Base-by-base conservation (phyloP, 2,329 filamentous ascomycete species). In the Paraphoma chrysanthemicola region DNA sequence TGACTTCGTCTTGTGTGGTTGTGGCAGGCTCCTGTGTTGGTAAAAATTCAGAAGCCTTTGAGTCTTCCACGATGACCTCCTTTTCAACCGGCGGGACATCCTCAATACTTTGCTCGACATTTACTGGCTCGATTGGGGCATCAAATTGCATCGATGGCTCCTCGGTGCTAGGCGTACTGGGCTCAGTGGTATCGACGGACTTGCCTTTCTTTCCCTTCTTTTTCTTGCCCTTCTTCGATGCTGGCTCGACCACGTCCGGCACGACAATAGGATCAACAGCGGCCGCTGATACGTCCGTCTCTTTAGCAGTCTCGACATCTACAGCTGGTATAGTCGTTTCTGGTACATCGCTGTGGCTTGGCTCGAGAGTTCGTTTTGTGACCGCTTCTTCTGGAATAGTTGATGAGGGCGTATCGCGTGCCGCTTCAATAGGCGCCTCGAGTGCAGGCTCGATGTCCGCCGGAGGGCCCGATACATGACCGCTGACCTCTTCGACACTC, bases 141-240 rank as follows among this genome's bases (percentile, higher is more conserved):
- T 54, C 52, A 47, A 56, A 18, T 8, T 57, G 58, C 31, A 52
- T 36, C 18, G 14, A 5, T 28, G 33, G 28, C 28, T 60, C 42
- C 10, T 56, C 48, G n/a, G 42, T 44, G 31, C 42, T 47, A 11
- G 53, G 51, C 14, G 55, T 61, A 33, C 46, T 57, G 6, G 48
- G 49, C 41, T 56, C 59, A 12, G 56, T 62, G 30, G 36, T 30
- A 16, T 48, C 44, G 6, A 23, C 16, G 18, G 60, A 54, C 48
- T 63, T 66, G 14, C 44, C 59, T 39, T 69, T 67, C 58, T 68
- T 68, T 9, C 53, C 53, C 57, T 69, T 70, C 58, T 68, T 69
- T 55, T 71, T 68, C 46, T 67, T 67, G 53, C 54, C 46, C 48
- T 65, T 67, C 51, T 68, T 68, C 3, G 60, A 62, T 16, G 58